Evolutionary conservation across 345 rosid species (phyloP).

Genomic region (Sonneratia alba): DNA sequence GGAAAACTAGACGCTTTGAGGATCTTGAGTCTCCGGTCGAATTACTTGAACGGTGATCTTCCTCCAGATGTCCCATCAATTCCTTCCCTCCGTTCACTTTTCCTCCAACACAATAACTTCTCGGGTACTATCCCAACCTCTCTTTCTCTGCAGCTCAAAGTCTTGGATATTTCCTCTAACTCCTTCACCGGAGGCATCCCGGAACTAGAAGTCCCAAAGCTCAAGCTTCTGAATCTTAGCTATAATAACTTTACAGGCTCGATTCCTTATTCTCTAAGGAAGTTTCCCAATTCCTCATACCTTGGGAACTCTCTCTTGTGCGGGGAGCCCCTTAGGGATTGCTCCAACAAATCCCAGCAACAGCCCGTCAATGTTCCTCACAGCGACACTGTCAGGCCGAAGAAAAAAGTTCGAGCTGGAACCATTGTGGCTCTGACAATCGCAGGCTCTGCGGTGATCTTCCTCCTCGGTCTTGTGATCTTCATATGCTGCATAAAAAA

Average conservation of each 20-base stretch:
- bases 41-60: slow-evolving; percentile 44
- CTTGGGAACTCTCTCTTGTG: slow-evolving; percentile 56
- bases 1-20: slow-evolving; percentile 44
- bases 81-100: slow-evolving; percentile 41
- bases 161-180: slow-evolving; percentile 58
- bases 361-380: slow-evolving; percentile 19
- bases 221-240: slow-evolving; percentile 48
- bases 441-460: slow-evolving; percentile 31
- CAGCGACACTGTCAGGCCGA: slow-evolving; percentile 10
- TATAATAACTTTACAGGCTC: slow-evolving; percentile 52
- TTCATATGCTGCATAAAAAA: slow-evolving; percentile 31
- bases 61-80: slow-evolving; percentile 59
- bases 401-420: slow-evolving; percentile 28
- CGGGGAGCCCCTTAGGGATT: slow-evolving; percentile 41
- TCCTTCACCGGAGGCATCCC: slow-evolving; percentile 54
- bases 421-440: slow-evolving; percentile 37
- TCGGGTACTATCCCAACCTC: slow-evolving; percentile 35
- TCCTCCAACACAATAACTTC: slow-evolving; percentile 61
- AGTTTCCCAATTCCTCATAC: slow-evolving; percentile 38
- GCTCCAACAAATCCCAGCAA: slow-evolving; percentile 21
- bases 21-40: slow-evolving; percentile 68
- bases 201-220: slow-evolving; percentile 34
- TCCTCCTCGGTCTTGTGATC: slow-evolving; percentile 29
- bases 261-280: slow-evolving; percentile 43
- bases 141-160: slow-evolving; percentile 34